These are phyloP conservation scores for Nicotiana tomentosiformis DNA, from an alignment of 257 asterid genomes.

Conservation along the genomic window DNA sequence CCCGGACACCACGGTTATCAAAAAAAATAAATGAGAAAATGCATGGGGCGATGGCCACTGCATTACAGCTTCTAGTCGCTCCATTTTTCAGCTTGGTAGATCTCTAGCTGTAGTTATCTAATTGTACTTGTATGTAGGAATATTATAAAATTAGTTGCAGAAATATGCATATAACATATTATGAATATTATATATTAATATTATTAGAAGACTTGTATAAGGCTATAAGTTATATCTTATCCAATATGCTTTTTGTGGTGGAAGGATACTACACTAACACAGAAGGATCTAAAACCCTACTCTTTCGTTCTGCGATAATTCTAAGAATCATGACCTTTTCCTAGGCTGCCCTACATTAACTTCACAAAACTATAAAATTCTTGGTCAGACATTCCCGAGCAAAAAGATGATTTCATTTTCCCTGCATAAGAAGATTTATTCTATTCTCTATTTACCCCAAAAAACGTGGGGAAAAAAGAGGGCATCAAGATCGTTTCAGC, in stretches of 20 bases:
- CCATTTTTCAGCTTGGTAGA: neutral
- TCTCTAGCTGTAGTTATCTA: neutral
- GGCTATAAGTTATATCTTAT: no score
- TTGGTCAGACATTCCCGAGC: neutral
- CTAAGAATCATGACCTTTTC: neutral
- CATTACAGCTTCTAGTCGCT: neutral
- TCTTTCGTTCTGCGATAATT: neutral
- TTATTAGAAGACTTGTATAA: no score
- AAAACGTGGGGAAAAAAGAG: no score
- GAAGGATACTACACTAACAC: neutral
- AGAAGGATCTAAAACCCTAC: neutral
- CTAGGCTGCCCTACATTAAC: neutral
- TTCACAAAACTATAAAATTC: neutral
- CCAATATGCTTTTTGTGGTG: neutral
- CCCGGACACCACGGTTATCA: no score
- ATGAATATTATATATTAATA: no score
- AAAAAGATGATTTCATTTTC: neutral
- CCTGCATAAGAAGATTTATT: neutral
- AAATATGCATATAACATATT: neutral
- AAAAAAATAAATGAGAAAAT: neutral
- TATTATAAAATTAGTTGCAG: neutral
- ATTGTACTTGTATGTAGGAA: neutral
- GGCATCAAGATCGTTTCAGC: conserved; percentile 6
- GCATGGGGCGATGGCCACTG: neutral
- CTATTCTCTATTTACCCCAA: neutral